Evolutionary conservation across 371 early-diverging fungal species (phyloP).

Genomic region (Rhizopus sp.): DNA sequence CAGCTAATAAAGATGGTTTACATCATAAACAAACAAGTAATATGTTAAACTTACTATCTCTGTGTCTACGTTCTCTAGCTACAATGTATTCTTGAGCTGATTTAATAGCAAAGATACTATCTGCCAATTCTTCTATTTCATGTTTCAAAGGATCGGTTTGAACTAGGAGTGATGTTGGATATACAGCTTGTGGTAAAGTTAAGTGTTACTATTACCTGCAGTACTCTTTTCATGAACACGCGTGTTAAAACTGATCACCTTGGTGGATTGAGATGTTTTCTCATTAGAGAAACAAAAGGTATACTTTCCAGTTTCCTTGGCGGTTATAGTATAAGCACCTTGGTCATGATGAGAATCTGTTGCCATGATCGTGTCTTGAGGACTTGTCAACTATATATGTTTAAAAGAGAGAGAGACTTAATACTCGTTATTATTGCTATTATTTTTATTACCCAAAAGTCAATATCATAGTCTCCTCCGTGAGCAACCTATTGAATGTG

Average conservation of each 20-base stretch:
- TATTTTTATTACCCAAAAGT: slow-evolving; percentile 51
- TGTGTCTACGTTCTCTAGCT: slow-evolving; percentile 68
- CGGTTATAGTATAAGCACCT: slow-evolving; percentile 56
- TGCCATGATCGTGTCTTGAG: slow-evolving; percentile 49
- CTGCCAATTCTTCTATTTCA: slow-evolving; percentile 69
- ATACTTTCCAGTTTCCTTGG: slow-evolving; percentile 58
- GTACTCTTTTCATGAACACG: slow-evolving; percentile 33
- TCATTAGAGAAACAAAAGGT: slow-evolving; percentile 80
- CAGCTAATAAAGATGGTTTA: slow-evolving; percentile 51
- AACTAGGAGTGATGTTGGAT: slow-evolving; percentile 17
- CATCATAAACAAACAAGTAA: neutral
- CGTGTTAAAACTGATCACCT: slow-evolving; percentile 58
- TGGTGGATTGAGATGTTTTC: slow-evolving; percentile 53
- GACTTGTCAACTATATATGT: slow-evolving; percentile 55
- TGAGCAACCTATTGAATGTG: slow-evolving; percentile 56
- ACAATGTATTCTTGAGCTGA: slow-evolving; percentile 79
- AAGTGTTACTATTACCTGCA: slow-evolving; percentile 28
- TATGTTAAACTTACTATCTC: slow-evolving; percentile 63
- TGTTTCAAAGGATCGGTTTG: slow-evolving; percentile 64
- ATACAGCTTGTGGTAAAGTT: neutral
- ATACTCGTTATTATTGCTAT: neutral
- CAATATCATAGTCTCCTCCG: slow-evolving; percentile 69
- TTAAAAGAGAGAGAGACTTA: neutral
- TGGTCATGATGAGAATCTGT: slow-evolving; percentile 48
- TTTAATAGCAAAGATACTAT: slow-evolving; percentile 64